Base-by-base conservation (phyloP, 2,329 filamentous ascomycete genomes). In the Lachnellula occidentalis region DNA sequence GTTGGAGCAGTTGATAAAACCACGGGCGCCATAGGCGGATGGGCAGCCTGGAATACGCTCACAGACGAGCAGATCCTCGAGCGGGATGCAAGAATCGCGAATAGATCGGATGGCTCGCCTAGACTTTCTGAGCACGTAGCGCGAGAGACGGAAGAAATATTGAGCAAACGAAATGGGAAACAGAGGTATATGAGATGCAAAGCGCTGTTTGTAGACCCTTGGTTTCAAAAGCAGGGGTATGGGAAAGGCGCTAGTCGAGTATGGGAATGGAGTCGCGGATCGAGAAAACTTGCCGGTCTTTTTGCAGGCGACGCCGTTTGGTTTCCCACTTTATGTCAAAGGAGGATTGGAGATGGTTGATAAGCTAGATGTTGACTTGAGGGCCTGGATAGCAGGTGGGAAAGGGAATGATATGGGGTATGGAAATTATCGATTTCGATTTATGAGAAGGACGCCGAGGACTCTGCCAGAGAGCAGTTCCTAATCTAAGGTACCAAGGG, bases 301-400 rank as follows among this genome's bases (percentile, higher is more conserved):
- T 34, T 34, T 47, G 5, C 48, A 43, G 37, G 42, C 41, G 42
- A 45, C 41, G 6, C 48, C 53, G 5, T 55, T 39, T 17, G 48
- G 53, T 3, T 48, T 39, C 34, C 42, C 48, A 5, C 11, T 55
- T 47, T 43, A 55, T 22, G 17, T 11, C 5, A 55, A 51, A 48
- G 39, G 46, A 41, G 42, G 53, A 3, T 51, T 48, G 27, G 48
- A 55, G 24, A 51, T 42, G 14, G 48, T 48, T 11, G 48, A 55
- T 22, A 34, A n/a, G 21, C 22, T 51, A 6, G 42, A 51, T 48
- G 24, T 55, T n/a, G 42, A 51, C 46, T 42, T 55, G 34, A 54
- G 48, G 17, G 42, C 51, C 1, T 55, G 48, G 48, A 48, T 48
- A 34, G 15, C 27, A 15, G 37, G 37, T 19, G 52, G 46, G 19